Evolutionary conservation across 2,329 filamentous ascomycete genomes (phyloP).

Genomic region (Claviceps maximensis): DNA sequence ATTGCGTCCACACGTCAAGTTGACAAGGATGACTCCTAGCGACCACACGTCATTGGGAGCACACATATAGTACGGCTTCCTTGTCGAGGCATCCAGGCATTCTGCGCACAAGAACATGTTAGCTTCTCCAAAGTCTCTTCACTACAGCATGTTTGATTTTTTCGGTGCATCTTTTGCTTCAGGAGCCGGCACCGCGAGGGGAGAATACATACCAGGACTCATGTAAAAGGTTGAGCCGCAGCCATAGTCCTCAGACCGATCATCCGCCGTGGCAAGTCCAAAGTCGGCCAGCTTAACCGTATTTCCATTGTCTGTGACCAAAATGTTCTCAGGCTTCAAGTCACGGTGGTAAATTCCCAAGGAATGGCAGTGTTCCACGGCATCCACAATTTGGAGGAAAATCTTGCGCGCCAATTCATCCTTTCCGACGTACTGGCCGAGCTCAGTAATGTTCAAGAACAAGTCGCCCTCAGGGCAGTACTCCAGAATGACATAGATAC

Average conservation of each 20-base stretch:
- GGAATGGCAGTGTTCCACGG: slow-evolving; percentile 88
- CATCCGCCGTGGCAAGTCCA: slow-evolving; percentile 78
- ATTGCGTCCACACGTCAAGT: slow-evolving; percentile 94
- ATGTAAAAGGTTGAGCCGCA: slow-evolving; percentile 99
- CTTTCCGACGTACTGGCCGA: slow-evolving; percentile 84
- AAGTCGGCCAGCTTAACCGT: slow-evolving; percentile 96
- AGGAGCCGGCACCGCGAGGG: too few species aligned
- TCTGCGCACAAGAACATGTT: slow-evolving; percentile 53
- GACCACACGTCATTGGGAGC: slow-evolving; percentile 97
- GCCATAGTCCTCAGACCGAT: slow-evolving; percentile 82
- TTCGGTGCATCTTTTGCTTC: too few species aligned
- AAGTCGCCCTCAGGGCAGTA: slow-evolving; percentile 95
- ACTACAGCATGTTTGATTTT: too few species aligned
- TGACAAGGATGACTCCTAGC: slow-evolving; percentile 94
- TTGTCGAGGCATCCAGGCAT: slow-evolving; percentile 67
- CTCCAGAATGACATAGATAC: slow-evolving; percentile 91
- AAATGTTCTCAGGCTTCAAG: slow-evolving; percentile 94
- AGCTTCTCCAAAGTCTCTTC: too few species aligned
- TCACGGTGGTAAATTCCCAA: slow-evolving; percentile 94
- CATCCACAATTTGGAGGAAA: slow-evolving; percentile 92
- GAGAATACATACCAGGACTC: slow-evolving; percentile 69
- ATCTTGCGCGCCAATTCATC: slow-evolving; percentile 75
- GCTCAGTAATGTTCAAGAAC: slow-evolving; percentile 94
- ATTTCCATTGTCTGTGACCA: slow-evolving; percentile 77
- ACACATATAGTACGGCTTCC: slow-evolving; percentile 72